Conservation (phyloP, 208 protist species). For the Crithidia acanthocephali region DNA sequence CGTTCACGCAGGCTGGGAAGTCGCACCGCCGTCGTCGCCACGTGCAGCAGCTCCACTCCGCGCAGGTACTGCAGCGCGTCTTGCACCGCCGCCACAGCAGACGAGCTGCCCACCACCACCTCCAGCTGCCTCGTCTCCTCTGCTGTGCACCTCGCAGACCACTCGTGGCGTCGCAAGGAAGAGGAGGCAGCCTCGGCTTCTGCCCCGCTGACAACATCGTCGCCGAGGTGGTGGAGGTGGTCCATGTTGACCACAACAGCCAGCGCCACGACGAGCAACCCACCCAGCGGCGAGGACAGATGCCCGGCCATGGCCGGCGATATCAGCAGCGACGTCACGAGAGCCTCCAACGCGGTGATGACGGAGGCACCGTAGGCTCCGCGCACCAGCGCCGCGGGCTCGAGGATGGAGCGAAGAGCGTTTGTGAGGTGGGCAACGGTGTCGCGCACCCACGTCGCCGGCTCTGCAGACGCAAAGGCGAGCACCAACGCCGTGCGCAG, state of each 20-base stretch:
- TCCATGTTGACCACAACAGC: constrained; percentile 45
- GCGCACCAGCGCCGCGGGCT: constrained; percentile 32
- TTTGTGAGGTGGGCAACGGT: constrained; percentile 37
- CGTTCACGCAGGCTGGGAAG: constrained; percentile 37
- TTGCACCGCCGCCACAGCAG: constrained; percentile 36
- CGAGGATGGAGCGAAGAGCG: constrained; percentile 35
- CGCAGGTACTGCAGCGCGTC: constrained; percentile 44
- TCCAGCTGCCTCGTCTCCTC: constrained; percentile 15
- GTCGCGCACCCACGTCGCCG: constrained; percentile 36
- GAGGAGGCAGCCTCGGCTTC: neutral
- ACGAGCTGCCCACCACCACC: constrained; percentile 10
- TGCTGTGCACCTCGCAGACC: neutral
- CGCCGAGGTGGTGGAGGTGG: constrained; percentile 35
- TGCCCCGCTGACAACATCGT: neutral
- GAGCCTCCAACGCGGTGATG: constrained; percentile 29
- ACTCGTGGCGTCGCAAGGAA: no score
- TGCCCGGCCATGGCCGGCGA: constrained; percentile 32
- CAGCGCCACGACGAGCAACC: constrained; percentile 42
- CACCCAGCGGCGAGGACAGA: constrained; percentile 20
- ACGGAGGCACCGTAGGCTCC: constrained; percentile 22
- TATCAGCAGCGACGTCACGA: constrained; percentile 39
- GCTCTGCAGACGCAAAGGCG: constrained; percentile 26
- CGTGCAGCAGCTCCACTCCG: constrained; percentile 71
- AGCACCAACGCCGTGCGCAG: constrained; percentile 36
- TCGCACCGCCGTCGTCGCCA: constrained; percentile 56